Evolutionary conservation across 768 basidiomycete genomes (phyloP).

Genomic region (Pleurotus cornucopiae): DNA sequence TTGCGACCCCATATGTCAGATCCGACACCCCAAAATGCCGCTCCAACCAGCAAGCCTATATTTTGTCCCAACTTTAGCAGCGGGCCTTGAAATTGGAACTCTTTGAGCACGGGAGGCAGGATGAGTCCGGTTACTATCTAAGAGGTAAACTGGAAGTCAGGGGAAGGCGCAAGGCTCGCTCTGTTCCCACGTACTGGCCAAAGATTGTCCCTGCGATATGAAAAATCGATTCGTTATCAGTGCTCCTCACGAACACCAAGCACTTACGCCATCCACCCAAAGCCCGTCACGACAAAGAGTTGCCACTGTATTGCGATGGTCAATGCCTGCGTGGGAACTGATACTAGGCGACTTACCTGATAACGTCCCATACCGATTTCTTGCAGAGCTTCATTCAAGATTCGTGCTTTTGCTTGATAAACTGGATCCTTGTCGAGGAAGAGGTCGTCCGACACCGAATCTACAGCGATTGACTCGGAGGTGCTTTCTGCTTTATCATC

Average conservation of each 20-base stretch:
- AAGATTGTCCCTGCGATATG: constrained; percentile 50
- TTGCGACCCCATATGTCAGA: constrained; percentile 71
- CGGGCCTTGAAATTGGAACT: constrained; percentile 59
- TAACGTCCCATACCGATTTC: constrained; percentile 72
- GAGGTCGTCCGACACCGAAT: neutral
- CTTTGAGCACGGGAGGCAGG: constrained; percentile 55
- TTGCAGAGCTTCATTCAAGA: constrained; percentile 58
- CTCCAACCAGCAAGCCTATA: constrained; percentile 66
- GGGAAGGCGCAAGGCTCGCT: neutral
- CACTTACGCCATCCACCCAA: constrained; percentile 73
- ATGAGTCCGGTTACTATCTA: constrained; percentile 67
- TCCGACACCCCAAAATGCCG: constrained; percentile 63
- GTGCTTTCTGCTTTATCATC: neutral
- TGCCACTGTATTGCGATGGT: constrained; percentile 38
- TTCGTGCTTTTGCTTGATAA: constrained; percentile 52
- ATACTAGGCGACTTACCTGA: constrained; percentile 34
- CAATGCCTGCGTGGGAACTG: neutral
- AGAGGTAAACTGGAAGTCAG: constrained; percentile 1
- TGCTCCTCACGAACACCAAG: neutral
- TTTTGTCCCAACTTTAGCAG: constrained; percentile 69
- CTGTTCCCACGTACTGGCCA: constrained; percentile 53
- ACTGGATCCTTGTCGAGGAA: constrained; percentile 37
- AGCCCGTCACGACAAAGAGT: constrained; percentile 64
- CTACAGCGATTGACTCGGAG: neutral
- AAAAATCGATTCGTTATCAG: too few relatives aligned